Percentiles rank a stretch among this genome's conserved stretches.
These are phyloP conservation scores for Macaranga tanarius DNA, from an alignment of 441 rosid genomes.

Conservation along the genomic window DNA sequence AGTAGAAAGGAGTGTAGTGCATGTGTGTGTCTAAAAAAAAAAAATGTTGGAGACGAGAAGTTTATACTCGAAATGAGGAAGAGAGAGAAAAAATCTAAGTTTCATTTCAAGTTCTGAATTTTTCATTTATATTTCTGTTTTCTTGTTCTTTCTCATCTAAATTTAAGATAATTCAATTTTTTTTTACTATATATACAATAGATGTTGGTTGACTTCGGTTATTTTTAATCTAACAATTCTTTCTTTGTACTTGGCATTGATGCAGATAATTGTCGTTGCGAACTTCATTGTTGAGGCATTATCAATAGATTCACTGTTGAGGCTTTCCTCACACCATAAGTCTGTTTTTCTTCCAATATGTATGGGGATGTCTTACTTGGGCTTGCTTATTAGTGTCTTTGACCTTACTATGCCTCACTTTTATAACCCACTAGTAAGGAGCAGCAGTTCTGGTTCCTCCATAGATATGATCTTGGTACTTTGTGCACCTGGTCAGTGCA, in stretches of 20 bases:
- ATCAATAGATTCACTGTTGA: neutral
- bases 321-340: neutral
- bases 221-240: neutral
- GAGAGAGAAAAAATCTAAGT: too few relatives aligned
- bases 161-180: too few relatives aligned
- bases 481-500: neutral
- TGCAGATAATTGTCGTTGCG: neutral
- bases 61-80: too few relatives aligned
- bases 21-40: too few relatives aligned
- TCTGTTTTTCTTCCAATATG: neutral
- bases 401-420: neutral
- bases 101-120: too few relatives aligned
- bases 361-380: neutral
- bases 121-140: too few relatives aligned
- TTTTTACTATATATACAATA: too few relatives aligned
- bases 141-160: too few relatives aligned
- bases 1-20: too few relatives aligned
- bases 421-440: neutral
- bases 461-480: neutral
- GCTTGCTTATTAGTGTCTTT: neutral
- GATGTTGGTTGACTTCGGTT: too few relatives aligned
- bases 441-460: neutral
- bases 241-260: neutral
- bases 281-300: neutral
- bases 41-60: too few relatives aligned